Conservation (phyloP, 352 stramenopile species). For the Phytophthora sojae region DNA sequence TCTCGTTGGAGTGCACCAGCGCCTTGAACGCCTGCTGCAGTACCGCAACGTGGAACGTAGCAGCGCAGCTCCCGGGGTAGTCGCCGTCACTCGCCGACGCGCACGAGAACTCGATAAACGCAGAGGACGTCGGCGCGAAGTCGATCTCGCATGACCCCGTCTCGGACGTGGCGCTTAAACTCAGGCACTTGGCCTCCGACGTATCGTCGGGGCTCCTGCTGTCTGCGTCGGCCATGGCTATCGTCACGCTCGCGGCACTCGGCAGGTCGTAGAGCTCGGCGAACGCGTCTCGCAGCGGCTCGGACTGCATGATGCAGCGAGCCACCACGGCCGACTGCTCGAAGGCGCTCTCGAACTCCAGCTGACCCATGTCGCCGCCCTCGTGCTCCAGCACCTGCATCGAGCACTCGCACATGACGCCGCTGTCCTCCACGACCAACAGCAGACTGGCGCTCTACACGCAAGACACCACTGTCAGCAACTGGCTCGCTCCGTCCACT, state of each 20-base stretch:
- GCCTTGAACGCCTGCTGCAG: conserved; percentile 87
- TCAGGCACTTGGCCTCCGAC: conserved; percentile 50
- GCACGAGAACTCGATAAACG: conserved; percentile 88
- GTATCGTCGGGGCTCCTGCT: conserved; percentile 20
- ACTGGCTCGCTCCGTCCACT: neutral
- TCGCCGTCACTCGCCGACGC: conserved; percentile 27
- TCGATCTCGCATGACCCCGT: conserved; percentile 85
- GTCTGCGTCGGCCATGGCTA: conserved; percentile 63
- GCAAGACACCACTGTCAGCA: neutral
- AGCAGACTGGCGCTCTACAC: conserved; percentile 62
- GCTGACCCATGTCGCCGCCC: conserved; percentile 67
- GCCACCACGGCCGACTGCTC: conserved; percentile 77
- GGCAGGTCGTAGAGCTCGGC: conserved; percentile 86
- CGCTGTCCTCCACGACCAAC: conserved; percentile 82
- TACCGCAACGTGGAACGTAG: conserved; percentile 84
- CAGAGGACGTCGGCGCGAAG: conserved; percentile 69
- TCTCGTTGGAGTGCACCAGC: conserved; percentile 77
- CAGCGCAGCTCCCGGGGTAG: conserved; percentile 38
- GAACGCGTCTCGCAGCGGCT: conserved; percentile 83
- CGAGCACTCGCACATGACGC: conserved; percentile 86
- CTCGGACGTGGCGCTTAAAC: conserved; percentile 73
- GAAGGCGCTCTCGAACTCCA: conserved; percentile 85
- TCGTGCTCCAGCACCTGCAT: conserved; percentile 86
- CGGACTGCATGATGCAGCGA: conserved; percentile 85
- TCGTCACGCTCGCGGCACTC: conserved; percentile 79